Evolutionary conservation across 495 filamentous ascomycete species (phyloP).

Genomic region (Xylaria longipes): DNA sequence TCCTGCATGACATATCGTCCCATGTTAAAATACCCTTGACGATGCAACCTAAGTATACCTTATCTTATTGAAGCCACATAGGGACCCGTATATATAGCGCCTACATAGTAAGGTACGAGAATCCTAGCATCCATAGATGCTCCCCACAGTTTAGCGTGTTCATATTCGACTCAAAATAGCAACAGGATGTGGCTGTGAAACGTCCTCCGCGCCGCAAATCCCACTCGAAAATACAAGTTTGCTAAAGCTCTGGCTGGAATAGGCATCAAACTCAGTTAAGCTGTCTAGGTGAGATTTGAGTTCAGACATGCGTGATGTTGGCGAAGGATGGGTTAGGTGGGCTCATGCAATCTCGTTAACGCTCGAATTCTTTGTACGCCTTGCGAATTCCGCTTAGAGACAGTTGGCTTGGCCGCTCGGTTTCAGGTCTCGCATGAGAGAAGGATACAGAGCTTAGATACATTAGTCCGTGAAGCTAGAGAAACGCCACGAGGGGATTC

Average conservation of each 20-base stretch:
- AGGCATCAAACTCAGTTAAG: not conserved
- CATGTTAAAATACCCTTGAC: not conserved
- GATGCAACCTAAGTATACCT: not conserved
- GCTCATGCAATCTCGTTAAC: slow-evolving; percentile 8
- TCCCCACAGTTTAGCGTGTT: not conserved
- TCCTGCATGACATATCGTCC: not conserved
- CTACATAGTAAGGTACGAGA: no score
- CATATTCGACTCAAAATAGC: slow-evolving; percentile 31
- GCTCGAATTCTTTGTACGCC: slow-evolving; percentile 9
- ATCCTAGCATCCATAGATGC: not conserved
- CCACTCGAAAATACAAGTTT: not conserved
- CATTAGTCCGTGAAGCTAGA: not conserved
- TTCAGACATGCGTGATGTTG: not conserved
- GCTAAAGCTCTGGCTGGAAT: not conserved
- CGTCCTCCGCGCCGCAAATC: not conserved
- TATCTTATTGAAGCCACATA: not conserved
- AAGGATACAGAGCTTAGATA: not conserved
- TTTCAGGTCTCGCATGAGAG: not conserved
- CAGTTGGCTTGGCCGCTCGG: not conserved
- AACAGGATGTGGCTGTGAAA: slow-evolving; percentile 38
- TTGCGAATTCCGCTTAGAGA: not conserved
- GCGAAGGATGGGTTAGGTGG: not conserved
- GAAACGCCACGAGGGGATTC: slow-evolving; percentile 8
- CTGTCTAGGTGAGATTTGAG: not conserved
- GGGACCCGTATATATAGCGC: not conserved